A percentile compares a stretch with the other conserved stretches of the same genome.
phyloP scores from a whole-genome alignment of 2,329 filamentous ascomycete genomes.

The Purpureocillium takamizusanense region DNA sequence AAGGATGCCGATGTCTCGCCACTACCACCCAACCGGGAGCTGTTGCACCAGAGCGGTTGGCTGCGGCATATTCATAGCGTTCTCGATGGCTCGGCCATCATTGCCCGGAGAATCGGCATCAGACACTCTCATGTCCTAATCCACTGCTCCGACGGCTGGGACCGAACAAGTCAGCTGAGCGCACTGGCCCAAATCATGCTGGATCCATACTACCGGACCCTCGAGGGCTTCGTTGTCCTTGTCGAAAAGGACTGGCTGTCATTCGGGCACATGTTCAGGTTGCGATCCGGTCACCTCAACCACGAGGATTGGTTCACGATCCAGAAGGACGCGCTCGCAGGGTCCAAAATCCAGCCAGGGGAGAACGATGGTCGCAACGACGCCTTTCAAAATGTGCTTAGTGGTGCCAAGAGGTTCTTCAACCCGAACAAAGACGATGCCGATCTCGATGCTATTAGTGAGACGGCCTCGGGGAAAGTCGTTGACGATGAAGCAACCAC shows the following conservation, averaged over 20 bases:
- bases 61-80: constrained; percentile 80
- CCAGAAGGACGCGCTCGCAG: constrained; percentile 70
- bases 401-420: constrained; percentile 84
- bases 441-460: constrained; percentile 47
- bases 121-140: constrained; percentile 93
- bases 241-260: constrained; percentile 97
- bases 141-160: constrained; percentile 98
- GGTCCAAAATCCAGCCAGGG: constrained; percentile 51
- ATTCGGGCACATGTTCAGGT: constrained; percentile 95
- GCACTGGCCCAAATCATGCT: constrained; percentile 87
- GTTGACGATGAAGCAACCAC: constrained; percentile 60
- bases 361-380: constrained; percentile 56
- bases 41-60: constrained; percentile 80
- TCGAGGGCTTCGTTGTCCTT: constrained; percentile 89
- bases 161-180: constrained; percentile 90
- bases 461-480: constrained; percentile 28
- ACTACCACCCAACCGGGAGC: constrained; percentile 71
- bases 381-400: constrained; percentile 78
- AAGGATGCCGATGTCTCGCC: constrained; percentile 87
- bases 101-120: constrained; percentile 80
- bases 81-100: constrained; percentile 74
- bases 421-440: constrained; percentile 54
- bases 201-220: constrained; percentile 88
- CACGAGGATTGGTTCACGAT: constrained; percentile 91
- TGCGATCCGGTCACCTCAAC: constrained; percentile 79